Evolutionary conservation across 2,329 filamentous ascomycete genomes (phyloP), one percentile per base, ranked within the genome.

Genomic region (Westerdykella aurantiaca): DNA sequence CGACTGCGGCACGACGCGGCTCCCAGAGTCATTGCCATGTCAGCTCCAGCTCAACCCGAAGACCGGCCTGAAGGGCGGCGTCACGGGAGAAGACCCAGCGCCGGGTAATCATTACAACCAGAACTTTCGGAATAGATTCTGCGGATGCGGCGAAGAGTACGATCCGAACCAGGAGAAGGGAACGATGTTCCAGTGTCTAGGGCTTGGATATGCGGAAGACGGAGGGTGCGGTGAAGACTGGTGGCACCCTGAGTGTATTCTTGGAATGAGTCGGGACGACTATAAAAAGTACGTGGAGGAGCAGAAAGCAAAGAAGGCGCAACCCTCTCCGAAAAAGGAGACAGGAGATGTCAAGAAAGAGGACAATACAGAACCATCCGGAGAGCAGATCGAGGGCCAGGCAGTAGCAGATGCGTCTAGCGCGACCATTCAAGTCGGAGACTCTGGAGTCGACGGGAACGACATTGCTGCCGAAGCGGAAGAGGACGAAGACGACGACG

Each of bases 111-210:
- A 79, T 56, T 98, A 98, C 72, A 95, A 96, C 60, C 86, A 96
- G 48, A 98, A 98, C 72, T 98, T 95, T 59, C 78, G 81, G 54
- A 97, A 97, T 59, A 80, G 77, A 37, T 98, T 98, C 70, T 98
- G 93, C 65, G 87, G 85, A 2, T 98, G 93, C 60, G 80, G 80
- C 23, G 85, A 90, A 58, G 81, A 90, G 47, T 98, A 98, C 63
- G 86, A 96, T 63, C 82, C 91, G 0, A 80, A 91, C 38, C 77
- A 86, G 62, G 89, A 98, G 64, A 94, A 91, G 56, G 91, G 91
- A 0, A 97, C 90, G 33, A 98, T 98, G 93, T 98, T 94, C 56
- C 93, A 98, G 67, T 98, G 93, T 62, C 68, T 97, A 2, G 91
- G 91, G 0, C 72, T 97, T 1, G 89, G 88, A 1, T 85, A 81